Evolutionary conservation across 345 rosid genomes (phyloP), one percentile per base, ranked within the genome.

Genomic region (Arabis alpina): DNA sequence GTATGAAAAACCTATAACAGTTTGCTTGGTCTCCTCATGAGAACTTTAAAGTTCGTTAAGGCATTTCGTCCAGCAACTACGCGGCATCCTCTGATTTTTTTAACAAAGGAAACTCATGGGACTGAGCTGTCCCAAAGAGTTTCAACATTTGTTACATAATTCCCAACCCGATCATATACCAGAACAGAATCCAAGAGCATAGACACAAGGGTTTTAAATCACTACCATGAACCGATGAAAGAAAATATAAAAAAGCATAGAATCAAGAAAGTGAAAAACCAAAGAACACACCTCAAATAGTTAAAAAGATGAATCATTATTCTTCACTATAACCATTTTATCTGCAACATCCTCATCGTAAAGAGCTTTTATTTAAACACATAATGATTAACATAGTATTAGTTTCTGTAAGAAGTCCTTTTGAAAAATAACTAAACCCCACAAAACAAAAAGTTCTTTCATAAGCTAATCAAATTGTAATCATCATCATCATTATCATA

Each of bases 331-430:
- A 14, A 52, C 45, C 15, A n/a, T 23, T 55, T 55, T 49, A 44
- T 57, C 60, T 55, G 66, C 61, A 66, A 28, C 28, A 57, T 73
- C 47, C 71, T 73, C 59, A 39, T 28, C 65, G 72, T 65, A 73
- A 19, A 57, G 53, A 57, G 53, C 54, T 51, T 66, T 73, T 66
- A 73, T 73, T 73, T 66, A 66, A 58, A 66, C 61, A 73, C 67
- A 73, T 19, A 47, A 50, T 34, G 25, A 50, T 41, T 43, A 50
- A 66, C 61, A 64, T 56, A 66, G 25, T 39, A 64, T 57, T 41
- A 73, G 54, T 73, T 11, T 73, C 40, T 73, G 72, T 73, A 57
- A 25, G 8, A 65, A 65, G 54, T 49, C 41, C 39, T 19, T 73
- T 14, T 51, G 59, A 66, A 72, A 48, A 63, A 63, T 6, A 58